These are phyloP conservation scores for Russula ochroleuca DNA, from an alignment of 768 basidiomycete genomes.

Conservation along the genomic window DNA sequence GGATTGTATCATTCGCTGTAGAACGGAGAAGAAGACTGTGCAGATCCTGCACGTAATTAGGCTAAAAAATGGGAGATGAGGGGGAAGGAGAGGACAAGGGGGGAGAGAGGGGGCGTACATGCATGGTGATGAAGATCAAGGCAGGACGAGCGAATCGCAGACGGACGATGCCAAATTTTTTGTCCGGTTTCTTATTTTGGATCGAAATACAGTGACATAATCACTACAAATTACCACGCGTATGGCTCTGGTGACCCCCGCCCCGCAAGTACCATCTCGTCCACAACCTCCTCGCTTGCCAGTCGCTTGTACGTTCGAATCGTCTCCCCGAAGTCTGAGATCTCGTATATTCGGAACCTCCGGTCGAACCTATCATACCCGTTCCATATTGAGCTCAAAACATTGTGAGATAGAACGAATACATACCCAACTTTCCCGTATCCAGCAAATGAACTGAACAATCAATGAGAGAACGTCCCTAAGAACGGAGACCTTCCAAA, in stretches of 20 bases:
- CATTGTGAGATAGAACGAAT: neutral
- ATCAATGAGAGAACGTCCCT: slow-evolving; percentile 14
- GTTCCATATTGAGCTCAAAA: slow-evolving; percentile 5
- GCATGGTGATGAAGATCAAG: slow-evolving; percentile 18
- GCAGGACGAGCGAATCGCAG: slow-evolving; percentile 22
- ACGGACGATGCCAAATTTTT: slow-evolving; percentile 44
- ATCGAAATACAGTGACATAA: neutral
- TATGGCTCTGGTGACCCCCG: slow-evolving; percentile 33
- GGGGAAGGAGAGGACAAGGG: slow-evolving; percentile 5
- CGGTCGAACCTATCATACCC: slow-evolving; percentile 68
- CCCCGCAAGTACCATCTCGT: slow-evolving; percentile 61
- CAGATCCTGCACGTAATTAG: slow-evolving; percentile 71
- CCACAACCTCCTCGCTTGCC: slow-evolving; percentile 63
- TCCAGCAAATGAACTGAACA: slow-evolving; percentile 67
- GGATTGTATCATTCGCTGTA: slow-evolving; percentile 80
- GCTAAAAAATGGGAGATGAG: slow-evolving; percentile 38
- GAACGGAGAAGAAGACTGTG: slow-evolving; percentile 84
- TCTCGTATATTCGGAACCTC: slow-evolving; percentile 82
- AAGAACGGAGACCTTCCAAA: neutral
- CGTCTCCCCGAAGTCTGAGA: slow-evolving; percentile 88
- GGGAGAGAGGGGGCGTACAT: slow-evolving; percentile 4
- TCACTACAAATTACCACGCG: slow-evolving; percentile 10
- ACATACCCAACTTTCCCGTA: slow-evolving; percentile 72
- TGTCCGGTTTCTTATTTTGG: slow-evolving; percentile 48
- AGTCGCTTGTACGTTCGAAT: slow-evolving; percentile 84